These are phyloP conservation scores for Boletus semigastroideus DNA, from an alignment of 1,284 basidiomycete species.

Conservation along the genomic window DNA sequence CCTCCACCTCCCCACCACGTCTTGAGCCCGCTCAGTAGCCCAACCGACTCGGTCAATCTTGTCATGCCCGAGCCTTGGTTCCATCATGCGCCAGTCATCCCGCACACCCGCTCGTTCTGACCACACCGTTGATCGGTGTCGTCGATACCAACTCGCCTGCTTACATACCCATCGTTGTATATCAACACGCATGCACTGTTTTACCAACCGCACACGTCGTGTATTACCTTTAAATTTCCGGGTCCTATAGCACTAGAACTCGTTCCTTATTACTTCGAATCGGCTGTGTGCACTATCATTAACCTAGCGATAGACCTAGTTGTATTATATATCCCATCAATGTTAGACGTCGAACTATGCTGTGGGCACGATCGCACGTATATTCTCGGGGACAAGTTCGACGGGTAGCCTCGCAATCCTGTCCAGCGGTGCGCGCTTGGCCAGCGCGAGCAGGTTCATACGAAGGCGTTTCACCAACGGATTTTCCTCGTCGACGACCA, in stretches of 20 bases:
- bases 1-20: neutral
- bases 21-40: conserved; percentile 16
- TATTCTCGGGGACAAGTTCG: conserved; percentile 64
- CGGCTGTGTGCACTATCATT: conserved; percentile 17
- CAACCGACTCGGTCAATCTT: conserved; percentile 3
- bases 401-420: conserved; percentile 63
- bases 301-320: conserved; percentile 1
- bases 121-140: conserved; percentile 18
- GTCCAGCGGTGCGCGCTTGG: conserved; percentile 71
- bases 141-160: neutral
- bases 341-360: conserved; percentile 8
- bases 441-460: conserved; percentile 67
- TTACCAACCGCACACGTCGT: neutral
- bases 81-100: neutral
- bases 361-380: conserved; percentile 59
- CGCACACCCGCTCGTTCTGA: conserved; percentile 8
- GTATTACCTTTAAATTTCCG: no score
- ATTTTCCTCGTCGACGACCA: conserved; percentile 46
- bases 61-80: conserved; percentile 29
- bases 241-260: no score
- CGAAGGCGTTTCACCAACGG: conserved; percentile 53
- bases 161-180: conserved; percentile 10
- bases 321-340: conserved; percentile 5
- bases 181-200: neutral
- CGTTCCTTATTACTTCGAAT: conserved; percentile 3